Evolutionary conservation across 176 grass and related monocot species (phyloP), one percentile per base, ranked within the genome.

Genomic region (Musa acuminata): DNA sequence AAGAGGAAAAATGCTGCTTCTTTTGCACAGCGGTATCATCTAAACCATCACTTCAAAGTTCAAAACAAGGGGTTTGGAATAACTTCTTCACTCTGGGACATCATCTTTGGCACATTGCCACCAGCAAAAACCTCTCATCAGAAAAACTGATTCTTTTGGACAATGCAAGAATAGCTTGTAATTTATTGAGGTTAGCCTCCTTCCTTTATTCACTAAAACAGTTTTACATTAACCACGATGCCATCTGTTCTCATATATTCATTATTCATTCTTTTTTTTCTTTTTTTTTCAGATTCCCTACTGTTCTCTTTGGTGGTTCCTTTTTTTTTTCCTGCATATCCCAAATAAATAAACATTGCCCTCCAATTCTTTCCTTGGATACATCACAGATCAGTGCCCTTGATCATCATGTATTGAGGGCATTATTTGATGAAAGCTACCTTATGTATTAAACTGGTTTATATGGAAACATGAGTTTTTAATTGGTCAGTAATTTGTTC

Each of bases 41-140:
- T 96, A 48, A 90, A 86, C 67, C 93, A 96, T 83, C 89, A 96
- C 83, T 96, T 92, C 67, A 89, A 85, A 84, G 86, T 92, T 65
- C 89, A 90, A 81, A 68, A 92, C 80, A 96, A 71, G 79, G 93
- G 89, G 16, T 96, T 96, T 14, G 93, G 93, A 75, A 96, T 96
- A 64, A 96, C 93, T 57, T 96, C 93, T 14, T 84, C 87, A 8
- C 69, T 90, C 19, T 96, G 93, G 93, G 93, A 96, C 27, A 72
- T 80, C 19, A 65, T 96, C 62, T 96, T 90, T 14, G 87, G 89
- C 58, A 92, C 93, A 29, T 74, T 90, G 73, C 89, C 93, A 43
- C 83, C 87, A 49, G 70, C 73, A 19, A 76, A 75, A 54, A 87
- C 25, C 60, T 9, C 63, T 0, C 74, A 53, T 26, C 87, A 87